Evolutionary conservation across 2,329 filamentous ascomycete species (phyloP), one percentile per base, ranked within the genome.

Genomic region (Leptographium flavum): DNA sequence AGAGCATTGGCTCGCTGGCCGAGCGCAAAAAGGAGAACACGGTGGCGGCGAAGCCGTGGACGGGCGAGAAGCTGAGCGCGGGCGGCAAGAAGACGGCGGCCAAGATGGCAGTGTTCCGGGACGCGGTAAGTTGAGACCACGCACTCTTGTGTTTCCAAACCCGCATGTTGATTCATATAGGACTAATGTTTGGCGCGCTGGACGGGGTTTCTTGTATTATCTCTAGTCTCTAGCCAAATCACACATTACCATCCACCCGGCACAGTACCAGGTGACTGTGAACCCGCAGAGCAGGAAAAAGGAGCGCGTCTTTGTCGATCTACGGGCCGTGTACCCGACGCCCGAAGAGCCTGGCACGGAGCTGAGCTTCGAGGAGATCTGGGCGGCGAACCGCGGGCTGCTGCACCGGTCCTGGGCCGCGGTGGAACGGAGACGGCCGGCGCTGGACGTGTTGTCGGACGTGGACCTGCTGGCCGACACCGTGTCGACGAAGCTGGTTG

Each of bases 1-100:
- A 95, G 52, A 90, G 70, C 50, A 94, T 98, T 57, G 88, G 85
- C 27, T 87, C 87, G 1, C 66, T 95, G 49, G 75, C 79, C 42
- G 84, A 94, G 49, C 76, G 92, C 42, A 94, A 86, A 70, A 98
- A 96, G 71, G 92, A 98, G 62, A 98, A 98, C 57, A 70, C 72
- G 7, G 68, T 88, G 53, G 87, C 90, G 59, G 78, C 88, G 11
- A 88, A 83, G 58, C 87, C 90, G 19, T 95, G 88, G 92, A 83
- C 71, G 11, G 92, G 92, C 23, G 87, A 96, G 67, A 95, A 84
- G 35, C 65, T 98, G 54, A 86, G 90, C 62, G 83, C 79, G 3
- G 87, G 84, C 36, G 90, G 87, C 55, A 92, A 86, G 67, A 85
- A 86, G 66, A 76, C 70, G 37, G 77, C 73, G 45, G 72, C 81